These are phyloP conservation scores for Solanum commersonii DNA, from an alignment of 257 asterid species.

Conservation along the genomic window DNA sequence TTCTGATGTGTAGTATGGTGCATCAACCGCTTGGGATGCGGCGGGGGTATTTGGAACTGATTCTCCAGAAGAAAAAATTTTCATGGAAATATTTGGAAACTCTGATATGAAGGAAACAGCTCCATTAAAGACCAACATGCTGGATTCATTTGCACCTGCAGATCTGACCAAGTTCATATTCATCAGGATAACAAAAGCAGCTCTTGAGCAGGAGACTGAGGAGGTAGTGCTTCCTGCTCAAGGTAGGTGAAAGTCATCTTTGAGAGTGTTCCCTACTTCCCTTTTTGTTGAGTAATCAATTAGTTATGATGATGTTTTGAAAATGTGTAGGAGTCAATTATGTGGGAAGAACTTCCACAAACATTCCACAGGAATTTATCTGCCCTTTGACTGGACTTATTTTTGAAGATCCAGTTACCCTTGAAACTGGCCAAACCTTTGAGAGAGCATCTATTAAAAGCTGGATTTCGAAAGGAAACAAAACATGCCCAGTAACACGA, in stretches of 20 bases:
- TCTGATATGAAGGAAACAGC: conserved; percentile 5
- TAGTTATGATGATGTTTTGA: background rate
- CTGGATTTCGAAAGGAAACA: conserved; percentile 46
- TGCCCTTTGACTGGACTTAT: conserved; percentile 58
- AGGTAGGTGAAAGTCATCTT: conserved; percentile 23
- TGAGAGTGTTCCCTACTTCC: background rate
- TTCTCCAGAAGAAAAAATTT: conserved; percentile 12
- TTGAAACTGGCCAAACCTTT: conserved; percentile 71
- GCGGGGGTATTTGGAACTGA: conserved; percentile 6
- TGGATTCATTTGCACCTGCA: conserved; percentile 10
- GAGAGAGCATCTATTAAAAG: conserved; percentile 50
- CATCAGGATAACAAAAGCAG: conserved; percentile 18
- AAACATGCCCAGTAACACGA: conserved; percentile 58
- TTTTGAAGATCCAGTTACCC: conserved; percentile 67
- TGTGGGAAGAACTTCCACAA: conserved; percentile 6
- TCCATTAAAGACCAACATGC: background rate
- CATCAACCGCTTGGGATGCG: conserved; percentile 5
- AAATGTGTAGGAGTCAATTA: background rate
- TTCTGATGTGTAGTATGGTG: conserved; percentile 15
- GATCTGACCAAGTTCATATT: conserved; percentile 8
- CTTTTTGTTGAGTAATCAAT: background rate
- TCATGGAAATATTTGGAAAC: background rate
- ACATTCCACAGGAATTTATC: conserved; percentile 51
- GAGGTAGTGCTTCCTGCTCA: conserved; percentile 17
- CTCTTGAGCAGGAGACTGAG: conserved; percentile 18